A percentile compares a stretch with the other conserved stretches of the same genome.
Conservation (phyloP, 106 monocot genomes). For the Acorus calamus region DNA sequence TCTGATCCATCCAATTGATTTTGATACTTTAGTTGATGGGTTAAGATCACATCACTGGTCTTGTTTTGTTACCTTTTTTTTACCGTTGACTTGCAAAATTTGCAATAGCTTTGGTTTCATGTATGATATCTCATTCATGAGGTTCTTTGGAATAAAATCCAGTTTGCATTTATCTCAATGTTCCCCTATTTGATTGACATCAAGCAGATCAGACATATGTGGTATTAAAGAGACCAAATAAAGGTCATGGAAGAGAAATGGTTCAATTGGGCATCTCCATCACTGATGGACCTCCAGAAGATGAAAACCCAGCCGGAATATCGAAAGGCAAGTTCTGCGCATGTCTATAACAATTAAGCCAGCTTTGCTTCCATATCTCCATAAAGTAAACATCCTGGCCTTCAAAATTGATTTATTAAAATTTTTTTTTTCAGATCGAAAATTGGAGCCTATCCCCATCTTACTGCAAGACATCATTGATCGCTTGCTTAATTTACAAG, state of each 20-base stretch:
- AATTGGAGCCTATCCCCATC: slow-evolving; percentile 46
- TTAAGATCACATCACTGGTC: too few relatives aligned
- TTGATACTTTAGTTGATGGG: too few relatives aligned
- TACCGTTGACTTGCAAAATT: too few relatives aligned
- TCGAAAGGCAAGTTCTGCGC: slow-evolving; percentile 24
- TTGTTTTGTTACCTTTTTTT: too few relatives aligned
- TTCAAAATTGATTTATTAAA: background rate
- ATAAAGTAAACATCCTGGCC: background rate
- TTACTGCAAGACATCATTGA: slow-evolving; percentile 40
- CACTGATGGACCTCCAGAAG: slow-evolving; percentile 39
- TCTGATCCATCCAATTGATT: too few relatives aligned
- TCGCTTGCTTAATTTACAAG: slow-evolving; percentile 25
- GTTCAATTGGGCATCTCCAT: slow-evolving; percentile 65
- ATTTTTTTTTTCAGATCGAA: slow-evolving; percentile 33
- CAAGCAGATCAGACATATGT: slow-evolving; percentile 44
- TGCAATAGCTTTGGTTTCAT: too few relatives aligned
- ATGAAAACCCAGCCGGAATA: slow-evolving; percentile 19
- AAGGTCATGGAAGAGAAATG: slow-evolving; percentile 73
- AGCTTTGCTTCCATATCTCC: background rate
- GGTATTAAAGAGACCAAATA: slow-evolving; percentile 45
- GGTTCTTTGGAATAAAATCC: background rate
- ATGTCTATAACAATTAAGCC: background rate
- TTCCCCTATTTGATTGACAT: background rate
- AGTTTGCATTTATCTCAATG: background rate
- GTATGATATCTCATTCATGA: background rate